These are phyloP conservation scores for Zymoseptoria crescenta DNA, from an alignment of 2,329 filamentous ascomycete genomes.

Conservation along the genomic window DNA sequence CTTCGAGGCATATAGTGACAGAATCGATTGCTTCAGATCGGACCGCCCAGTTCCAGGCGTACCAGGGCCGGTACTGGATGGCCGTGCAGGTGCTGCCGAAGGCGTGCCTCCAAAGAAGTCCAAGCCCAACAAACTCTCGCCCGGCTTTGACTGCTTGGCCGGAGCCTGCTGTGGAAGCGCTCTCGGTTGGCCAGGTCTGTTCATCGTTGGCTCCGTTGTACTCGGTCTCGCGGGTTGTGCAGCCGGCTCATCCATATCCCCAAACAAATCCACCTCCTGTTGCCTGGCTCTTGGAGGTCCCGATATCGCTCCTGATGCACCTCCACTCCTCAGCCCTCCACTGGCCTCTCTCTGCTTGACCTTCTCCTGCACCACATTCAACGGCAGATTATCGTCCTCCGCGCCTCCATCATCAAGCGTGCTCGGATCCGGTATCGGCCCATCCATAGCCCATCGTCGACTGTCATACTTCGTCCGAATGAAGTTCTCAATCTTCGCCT, in stretches of 20 bases:
- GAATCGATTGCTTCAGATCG: slow-evolving; percentile 92
- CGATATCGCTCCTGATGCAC: slow-evolving; percentile 9
- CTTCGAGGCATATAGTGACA: slow-evolving; percentile 87
- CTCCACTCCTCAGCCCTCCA: slow-evolving; percentile 35
- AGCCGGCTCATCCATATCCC: slow-evolving; percentile 56
- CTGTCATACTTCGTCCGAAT: slow-evolving; percentile 98
- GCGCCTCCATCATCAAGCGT: slow-evolving; percentile 64
- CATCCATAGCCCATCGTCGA: slow-evolving; percentile 99
- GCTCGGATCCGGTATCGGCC: slow-evolving; percentile 84
- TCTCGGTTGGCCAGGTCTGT: slow-evolving; percentile 36
- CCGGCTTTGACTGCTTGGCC: slow-evolving; percentile 57
- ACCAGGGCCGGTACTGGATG: slow-evolving; percentile 64
- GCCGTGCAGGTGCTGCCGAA: slow-evolving; percentile 61
- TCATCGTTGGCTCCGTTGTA: slow-evolving; percentile 65
- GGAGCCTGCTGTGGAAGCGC: slow-evolving; percentile 19
- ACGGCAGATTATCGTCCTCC: slow-evolving; percentile 67
- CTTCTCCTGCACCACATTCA: slow-evolving; percentile 62
- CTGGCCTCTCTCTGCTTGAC: slow-evolving; percentile 47
- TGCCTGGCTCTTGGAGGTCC: slow-evolving; percentile 23
- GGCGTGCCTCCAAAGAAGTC: slow-evolving; percentile 78
- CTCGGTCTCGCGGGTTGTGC: slow-evolving; percentile 54
- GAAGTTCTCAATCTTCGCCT: slow-evolving; percentile 99
- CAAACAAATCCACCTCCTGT: slow-evolving; percentile 70
- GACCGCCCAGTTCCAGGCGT: slow-evolving; percentile 65
- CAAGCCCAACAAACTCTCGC: slow-evolving; percentile 80